Conservation (phyloP, 2,329 filamentous ascomycete genomes). For the Fusarium setosum region DNA sequence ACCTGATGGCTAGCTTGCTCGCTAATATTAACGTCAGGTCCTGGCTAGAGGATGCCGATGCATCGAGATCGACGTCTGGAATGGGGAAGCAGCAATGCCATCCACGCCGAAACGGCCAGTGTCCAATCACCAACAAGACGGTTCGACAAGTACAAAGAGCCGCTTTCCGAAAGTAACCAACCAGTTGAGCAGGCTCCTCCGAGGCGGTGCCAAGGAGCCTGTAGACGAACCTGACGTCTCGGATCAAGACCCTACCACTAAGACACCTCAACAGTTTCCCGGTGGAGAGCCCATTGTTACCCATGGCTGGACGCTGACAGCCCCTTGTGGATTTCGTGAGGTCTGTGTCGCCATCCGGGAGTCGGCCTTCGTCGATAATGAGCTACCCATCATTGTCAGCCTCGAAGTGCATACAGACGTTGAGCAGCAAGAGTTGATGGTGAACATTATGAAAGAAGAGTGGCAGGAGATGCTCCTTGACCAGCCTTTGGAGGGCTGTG, state of each 20-base stretch:
- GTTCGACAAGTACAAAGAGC: no score
- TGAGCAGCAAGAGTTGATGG: constrained; percentile 90
- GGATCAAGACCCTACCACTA: background rate
- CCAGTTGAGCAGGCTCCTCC: no score
- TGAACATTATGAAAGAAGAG: constrained; percentile 89
- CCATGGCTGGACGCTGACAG: constrained; percentile 85
- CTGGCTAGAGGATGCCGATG: constrained; percentile 84
- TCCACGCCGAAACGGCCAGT: no score
- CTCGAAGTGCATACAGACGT: constrained; percentile 86
- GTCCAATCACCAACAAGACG: no score
- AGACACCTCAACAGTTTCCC: background rate
- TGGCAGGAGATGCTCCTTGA: constrained; percentile 83
- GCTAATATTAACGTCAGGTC: constrained; percentile 42
- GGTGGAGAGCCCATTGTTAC: constrained; percentile 75
- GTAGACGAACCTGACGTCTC: background rate
- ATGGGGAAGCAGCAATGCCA: constrained; percentile 70
- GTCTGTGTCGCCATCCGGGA: constrained; percentile 85
- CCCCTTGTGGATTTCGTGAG: constrained; percentile 83
- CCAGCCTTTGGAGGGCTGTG: background rate
- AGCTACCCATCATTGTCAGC: constrained; percentile 88
- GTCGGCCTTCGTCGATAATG: constrained; percentile 78
- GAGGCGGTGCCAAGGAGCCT: no score
- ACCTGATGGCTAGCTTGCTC: no score
- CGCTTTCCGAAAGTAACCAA: no score
- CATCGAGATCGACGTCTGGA: constrained; percentile 95